Evolutionary conservation across 352 stramenopile species (phyloP).

Genomic region (Phytophthora crassamura): DNA sequence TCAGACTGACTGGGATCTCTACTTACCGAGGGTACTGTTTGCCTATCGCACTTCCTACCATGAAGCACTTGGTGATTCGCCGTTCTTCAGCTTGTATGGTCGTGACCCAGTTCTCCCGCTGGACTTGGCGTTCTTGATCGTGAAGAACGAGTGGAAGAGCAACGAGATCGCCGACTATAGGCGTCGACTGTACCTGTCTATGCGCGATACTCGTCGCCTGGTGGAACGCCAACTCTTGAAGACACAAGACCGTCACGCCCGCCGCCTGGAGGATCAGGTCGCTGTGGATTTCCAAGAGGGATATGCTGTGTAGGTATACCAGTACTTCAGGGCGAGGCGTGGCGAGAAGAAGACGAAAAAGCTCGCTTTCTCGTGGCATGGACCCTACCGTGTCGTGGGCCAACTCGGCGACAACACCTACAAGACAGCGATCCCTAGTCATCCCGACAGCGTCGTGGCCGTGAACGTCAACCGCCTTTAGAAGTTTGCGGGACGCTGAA

Average conservation of each 20-base stretch:
- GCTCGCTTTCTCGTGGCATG: conserved; percentile 2
- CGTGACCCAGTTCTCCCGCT: conserved; percentile 1
- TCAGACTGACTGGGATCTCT: conserved; percentile 4
- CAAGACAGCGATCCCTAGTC: neutral
- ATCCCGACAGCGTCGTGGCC: neutral
- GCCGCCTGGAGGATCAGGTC: neutral
- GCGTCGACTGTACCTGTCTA: neutral
- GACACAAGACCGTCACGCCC: neutral
- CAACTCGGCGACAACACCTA: neutral
- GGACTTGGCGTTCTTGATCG: conserved; percentile 5
- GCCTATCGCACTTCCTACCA: conserved; percentile 2
- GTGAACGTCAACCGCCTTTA: conserved; percentile 9
- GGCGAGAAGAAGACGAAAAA: conserved; percentile 9
- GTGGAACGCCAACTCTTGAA: conserved; percentile 6
- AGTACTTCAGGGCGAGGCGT: neutral
- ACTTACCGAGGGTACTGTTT: neutral
- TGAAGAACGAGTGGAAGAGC: neutral
- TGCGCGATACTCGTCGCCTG: neutral
- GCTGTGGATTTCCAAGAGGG: neutral
- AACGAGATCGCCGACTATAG: neutral
- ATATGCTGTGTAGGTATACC: neutral
- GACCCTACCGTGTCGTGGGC: neutral
- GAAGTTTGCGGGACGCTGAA: neutral
- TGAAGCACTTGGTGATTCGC: neutral
- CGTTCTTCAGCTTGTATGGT: conserved; percentile 4